Evolutionary conservation across 2,329 filamentous ascomycete species (phyloP).

Genomic region (Botrytis fabae): DNA sequence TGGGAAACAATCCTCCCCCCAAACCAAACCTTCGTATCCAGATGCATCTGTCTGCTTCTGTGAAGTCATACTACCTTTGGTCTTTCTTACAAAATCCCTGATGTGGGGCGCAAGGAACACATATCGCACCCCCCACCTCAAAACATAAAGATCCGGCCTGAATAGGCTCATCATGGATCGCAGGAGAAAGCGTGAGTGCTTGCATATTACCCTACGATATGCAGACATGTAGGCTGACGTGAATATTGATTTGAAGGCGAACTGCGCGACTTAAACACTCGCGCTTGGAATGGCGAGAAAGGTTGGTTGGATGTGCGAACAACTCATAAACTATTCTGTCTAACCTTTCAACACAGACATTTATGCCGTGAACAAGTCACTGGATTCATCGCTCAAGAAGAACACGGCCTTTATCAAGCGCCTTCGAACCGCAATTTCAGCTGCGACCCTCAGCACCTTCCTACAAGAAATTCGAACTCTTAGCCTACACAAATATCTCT

Average conservation of each 20-base stretch:
- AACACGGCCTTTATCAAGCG: slow-evolving; percentile 98
- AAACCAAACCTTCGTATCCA: slow-evolving; percentile 31
- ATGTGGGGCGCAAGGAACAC: slow-evolving; percentile 41
- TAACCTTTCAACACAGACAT: slow-evolving; percentile 32
- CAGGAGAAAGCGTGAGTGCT: slow-evolving; percentile 59
- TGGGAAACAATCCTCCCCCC: background rate
- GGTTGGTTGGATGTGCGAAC: slow-evolving; percentile 53
- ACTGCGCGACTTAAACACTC: slow-evolving; percentile 82
- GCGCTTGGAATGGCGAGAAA: slow-evolving; percentile 85
- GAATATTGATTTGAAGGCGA: slow-evolving; percentile 61
- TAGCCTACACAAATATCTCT: slow-evolving; percentile 93
- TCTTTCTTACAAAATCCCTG: slow-evolving; percentile 40
- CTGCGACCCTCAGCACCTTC: slow-evolving; percentile 78
- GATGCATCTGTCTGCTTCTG: slow-evolving; percentile 42
- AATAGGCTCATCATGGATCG: slow-evolving; percentile 56
- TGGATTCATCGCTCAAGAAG: slow-evolving; percentile 96
- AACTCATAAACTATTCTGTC: slow-evolving; percentile 13
- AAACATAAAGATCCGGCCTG: slow-evolving; percentile 28
- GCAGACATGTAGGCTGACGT: slow-evolving; percentile 30
- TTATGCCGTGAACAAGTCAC: slow-evolving; percentile 63
- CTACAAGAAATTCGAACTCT: slow-evolving; percentile 86
- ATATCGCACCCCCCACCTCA: slow-evolving; percentile 31
- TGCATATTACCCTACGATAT: background rate
- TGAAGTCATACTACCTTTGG: slow-evolving; percentile 37
- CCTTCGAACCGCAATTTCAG: slow-evolving; percentile 82